Evolutionary conservation across 805 yeast species (phyloP), one percentile per base, ranked within the genome.

Genomic region (Nakazawaea wickerhamii): DNA sequence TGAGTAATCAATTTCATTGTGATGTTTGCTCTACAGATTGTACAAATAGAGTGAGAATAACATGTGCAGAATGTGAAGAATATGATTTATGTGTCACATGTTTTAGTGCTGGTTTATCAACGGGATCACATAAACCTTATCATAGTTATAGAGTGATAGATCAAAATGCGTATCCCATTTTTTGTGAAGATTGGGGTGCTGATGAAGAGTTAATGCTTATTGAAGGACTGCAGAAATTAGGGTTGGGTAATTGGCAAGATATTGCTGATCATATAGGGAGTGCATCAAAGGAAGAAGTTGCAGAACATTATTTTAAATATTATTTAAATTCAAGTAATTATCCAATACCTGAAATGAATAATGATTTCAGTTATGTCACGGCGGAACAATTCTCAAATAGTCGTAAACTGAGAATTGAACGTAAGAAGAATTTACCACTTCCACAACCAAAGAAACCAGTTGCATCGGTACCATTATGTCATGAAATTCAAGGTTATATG

Each of bases 21-120:
- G 99, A 93, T 63, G 88, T 88, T 10, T 93, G 99, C 59, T 82
- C 96, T n/a, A 74, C 95, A 1, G 99, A 93, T 61, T 86, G 97
- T 59, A 90, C 98, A 1, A 81, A 90, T 55, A 68, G 97, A 51
- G 93, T 93, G 36, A 73, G 98, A 48, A 81, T 93, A 37, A 73
- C 84, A 40, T 93, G 99, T 69, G 98, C 97, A 0, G 82, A 79
- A 26, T 95, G 99, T 63, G 70, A 79, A 3, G 98, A 91, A 60
- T 93, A 91, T 55, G 99, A 93, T 60, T 67, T 93, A n/a, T 93
- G 99, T 69, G 98, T 95, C 4, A 96, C 95, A 2, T 93, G 99
- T 61, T 93, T 93, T 65, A 82, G 96, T 2, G 75, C 79, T 44
- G 99, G 99, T 11, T 67, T 75, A 13, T 66, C 76, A 18, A 76